phyloP scores from a whole-genome alignment of 495 filamentous ascomycete species.

The Penicillium diatomitis region DNA sequence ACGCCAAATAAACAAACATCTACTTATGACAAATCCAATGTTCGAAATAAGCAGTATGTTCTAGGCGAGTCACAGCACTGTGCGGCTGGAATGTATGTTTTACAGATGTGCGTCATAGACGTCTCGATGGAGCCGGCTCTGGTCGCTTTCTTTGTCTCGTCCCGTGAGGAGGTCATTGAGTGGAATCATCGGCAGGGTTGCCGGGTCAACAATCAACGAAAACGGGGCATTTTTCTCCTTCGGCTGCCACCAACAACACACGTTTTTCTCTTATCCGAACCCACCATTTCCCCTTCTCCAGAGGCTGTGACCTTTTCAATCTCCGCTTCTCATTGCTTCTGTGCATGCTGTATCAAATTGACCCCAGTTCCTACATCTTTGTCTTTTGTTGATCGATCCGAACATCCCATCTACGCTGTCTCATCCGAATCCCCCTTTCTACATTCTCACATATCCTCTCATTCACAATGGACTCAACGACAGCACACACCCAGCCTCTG shows the following conservation, averaged over 20 bases:
- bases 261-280: slow-evolving; percentile 24
- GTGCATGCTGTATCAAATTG: too few relatives aligned
- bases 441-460: background rate
- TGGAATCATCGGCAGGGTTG: slow-evolving; percentile 18
- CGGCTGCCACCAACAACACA: slow-evolving; percentile 13
- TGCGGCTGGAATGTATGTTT: background rate
- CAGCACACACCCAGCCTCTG: slow-evolving; percentile 29
- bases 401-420: background rate
- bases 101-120: slow-evolving; percentile 1
- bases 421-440: background rate
- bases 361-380: too few relatives aligned
- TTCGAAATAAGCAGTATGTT: background rate
- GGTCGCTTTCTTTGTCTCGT: too few relatives aligned
- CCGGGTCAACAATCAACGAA: slow-evolving; percentile 34
- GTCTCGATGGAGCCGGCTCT: background rate
- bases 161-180: too few relatives aligned
- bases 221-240: slow-evolving; percentile 19
- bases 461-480: slow-evolving; percentile 25
- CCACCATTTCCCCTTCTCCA: slow-evolving; percentile 1
- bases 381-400: too few relatives aligned
- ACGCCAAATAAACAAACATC: background rate
- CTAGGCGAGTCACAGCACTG: too few relatives aligned
- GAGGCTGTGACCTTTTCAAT: background rate
- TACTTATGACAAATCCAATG: background rate
- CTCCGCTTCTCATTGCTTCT: slow-evolving; percentile 4